Evolutionary conservation across 495 filamentous ascomycete species (phyloP).

Genomic region (Chaetomium cochliodes): DNA sequence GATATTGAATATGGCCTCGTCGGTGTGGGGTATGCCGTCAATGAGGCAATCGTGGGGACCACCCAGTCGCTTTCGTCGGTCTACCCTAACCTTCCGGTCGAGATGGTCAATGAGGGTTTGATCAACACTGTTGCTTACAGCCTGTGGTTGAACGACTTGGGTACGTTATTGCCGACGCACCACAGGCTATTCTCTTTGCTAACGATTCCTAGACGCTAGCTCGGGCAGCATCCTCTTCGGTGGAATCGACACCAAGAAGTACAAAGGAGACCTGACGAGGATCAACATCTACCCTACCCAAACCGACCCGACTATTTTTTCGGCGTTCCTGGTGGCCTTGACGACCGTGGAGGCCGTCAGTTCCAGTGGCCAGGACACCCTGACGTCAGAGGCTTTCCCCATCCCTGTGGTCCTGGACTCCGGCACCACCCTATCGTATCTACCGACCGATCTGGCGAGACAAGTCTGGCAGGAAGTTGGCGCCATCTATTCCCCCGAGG

Average conservation of each 20-base stretch:
- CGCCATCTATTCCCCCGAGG: constrained; percentile 50
- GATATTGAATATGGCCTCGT: constrained; percentile 75
- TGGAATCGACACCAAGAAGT: constrained; percentile 87
- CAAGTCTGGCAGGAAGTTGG: constrained; percentile 67
- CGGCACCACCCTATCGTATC: constrained; percentile 80
- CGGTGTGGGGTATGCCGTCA: constrained; percentile 78
- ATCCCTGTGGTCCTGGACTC: constrained; percentile 80
- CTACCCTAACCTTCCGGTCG: constrained; percentile 77
- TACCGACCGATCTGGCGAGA: constrained; percentile 68
- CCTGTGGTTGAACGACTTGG: constrained; percentile 81
- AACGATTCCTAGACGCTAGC: constrained; percentile 35
- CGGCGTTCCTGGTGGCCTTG: constrained; percentile 72
- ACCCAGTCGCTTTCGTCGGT: constrained; percentile 36
- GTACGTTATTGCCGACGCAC: constrained; percentile 29
- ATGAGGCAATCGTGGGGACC: constrained; percentile 68
- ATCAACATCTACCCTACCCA: constrained; percentile 57
- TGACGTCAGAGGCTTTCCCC: constrained; percentile 54
- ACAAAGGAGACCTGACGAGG: constrained; percentile 66
- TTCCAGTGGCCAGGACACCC: constrained; percentile 48
- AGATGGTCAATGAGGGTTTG: constrained; percentile 68
- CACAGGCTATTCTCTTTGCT: neutral
- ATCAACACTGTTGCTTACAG: constrained; percentile 87
- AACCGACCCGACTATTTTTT: constrained; percentile 39
- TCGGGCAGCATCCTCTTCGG: constrained; percentile 68
- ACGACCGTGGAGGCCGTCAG: constrained; percentile 54